Evolutionary conservation across 2,329 filamentous ascomycete species (phyloP), one percentile per base, ranked within the genome.

Genomic region (Tolypocladium ophioglossoides): DNA sequence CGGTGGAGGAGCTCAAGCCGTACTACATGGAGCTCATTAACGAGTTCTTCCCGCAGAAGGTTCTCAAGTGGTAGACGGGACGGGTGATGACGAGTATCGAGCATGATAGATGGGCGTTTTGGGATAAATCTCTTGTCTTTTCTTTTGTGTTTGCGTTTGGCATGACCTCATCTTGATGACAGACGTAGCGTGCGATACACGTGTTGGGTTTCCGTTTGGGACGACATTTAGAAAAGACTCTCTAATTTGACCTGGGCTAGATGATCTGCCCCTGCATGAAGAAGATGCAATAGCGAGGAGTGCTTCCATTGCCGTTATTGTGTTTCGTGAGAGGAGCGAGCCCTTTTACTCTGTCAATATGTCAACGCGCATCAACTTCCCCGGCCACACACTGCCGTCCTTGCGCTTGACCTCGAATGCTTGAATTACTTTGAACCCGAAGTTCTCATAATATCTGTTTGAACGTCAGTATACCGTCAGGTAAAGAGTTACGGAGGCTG

Each of bases 1-100:
- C 81, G 55, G 80, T 85, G 1, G 86, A 90, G 65, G 82, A 88
- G 63, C 74, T 95, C 55, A 95, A 92, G 69, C 72, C 72, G 1
- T 74, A 74, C 58, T 74, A 74, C 57, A 64, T 70, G 65, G 71
- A 72, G 57, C 64, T 74, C 39, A 74, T 74, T 49, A 63, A 70
- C 54, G 71, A 74, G 63, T 74, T 71, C 59, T 74, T 74, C 63
- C 72, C 72, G 9, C 64, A 67, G 55, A 63, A 62, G 56, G 60
- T 69, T 7, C 54, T 74, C 51, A 70, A 68, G 63, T 74, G 72
- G 72, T 74, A 64, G 54, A 54, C 20, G 54, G n/a, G n/a, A 22
- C 30, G 27, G 18, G 44, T 10, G 18, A 20, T 11, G 27, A 48
- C 10, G 27, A 18, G 27, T 4, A 48, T 5, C 12, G 44, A 24